Evolutionary conservation across 2,329 filamentous ascomycete species (phyloP).

Genomic region (Talaromyces rugulosus): DNA sequence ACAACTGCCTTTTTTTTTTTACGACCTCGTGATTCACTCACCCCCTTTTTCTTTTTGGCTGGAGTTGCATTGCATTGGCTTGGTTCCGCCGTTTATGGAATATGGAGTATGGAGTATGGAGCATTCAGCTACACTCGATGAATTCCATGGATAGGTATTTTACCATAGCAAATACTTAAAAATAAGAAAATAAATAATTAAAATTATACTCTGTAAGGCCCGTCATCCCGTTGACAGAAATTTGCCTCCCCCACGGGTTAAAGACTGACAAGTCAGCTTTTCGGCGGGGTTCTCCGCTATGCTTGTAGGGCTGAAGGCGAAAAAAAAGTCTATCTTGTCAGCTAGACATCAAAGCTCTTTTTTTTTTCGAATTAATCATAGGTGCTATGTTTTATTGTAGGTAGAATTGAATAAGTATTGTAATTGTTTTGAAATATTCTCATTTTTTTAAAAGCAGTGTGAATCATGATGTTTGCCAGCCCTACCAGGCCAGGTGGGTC

Average conservation of each 20-base stretch:
- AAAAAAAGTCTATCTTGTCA: neutral
- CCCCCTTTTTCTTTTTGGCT: neutral
- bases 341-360: neutral
- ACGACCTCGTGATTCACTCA: too few relatives aligned
- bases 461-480: too few relatives aligned
- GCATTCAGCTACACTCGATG: neutral
- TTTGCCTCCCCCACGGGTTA: neutral
- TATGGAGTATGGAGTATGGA: too few relatives aligned
- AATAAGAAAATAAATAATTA: neutral
- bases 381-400: neutral
- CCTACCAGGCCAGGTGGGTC: neutral
- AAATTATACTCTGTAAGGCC: too few relatives aligned
- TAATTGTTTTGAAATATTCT: neutral
- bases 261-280: neutral
- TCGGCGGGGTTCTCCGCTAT: neutral
- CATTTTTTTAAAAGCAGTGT: neutral
- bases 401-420: neutral
- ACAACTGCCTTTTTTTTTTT: too few relatives aligned
- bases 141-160: neutral
- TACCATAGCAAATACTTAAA: neutral
- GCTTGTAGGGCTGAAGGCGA: neutral
- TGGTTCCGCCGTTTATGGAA: too few relatives aligned
- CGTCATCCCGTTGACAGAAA: neutral
- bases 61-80: neutral
- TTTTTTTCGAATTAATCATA: neutral